These are phyloP conservation scores for Debaryomycetaceae sp. DNA, from an alignment of 1,139 yeast genomes.

Conservation along the genomic window DNA sequence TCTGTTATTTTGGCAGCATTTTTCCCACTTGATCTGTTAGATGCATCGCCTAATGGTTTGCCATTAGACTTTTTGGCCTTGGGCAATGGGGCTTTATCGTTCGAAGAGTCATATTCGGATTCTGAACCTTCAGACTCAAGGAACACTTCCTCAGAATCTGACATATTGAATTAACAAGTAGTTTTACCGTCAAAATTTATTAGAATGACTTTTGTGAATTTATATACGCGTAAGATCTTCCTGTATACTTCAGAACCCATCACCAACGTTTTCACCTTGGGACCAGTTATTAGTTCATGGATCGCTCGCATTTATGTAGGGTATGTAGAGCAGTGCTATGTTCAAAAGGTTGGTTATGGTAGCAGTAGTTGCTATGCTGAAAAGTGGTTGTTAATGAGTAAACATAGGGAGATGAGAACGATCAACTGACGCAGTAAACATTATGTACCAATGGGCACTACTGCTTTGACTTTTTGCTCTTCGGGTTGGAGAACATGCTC, in stretches of 20 bases:
- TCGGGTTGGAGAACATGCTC: slow-evolving; percentile 8
- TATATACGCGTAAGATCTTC: not conserved
- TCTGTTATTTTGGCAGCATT: slow-evolving; percentile 8
- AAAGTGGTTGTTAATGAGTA: not conserved
- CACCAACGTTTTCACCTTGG: not conserved
- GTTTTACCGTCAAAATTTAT: not conserved
- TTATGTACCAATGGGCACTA: not conserved
- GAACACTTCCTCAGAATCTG: slow-evolving; percentile 8
- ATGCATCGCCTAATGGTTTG: slow-evolving; percentile 23
- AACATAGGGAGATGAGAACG: not conserved
- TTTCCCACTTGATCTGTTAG: slow-evolving; percentile 13
- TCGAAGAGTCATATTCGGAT: slow-evolving; percentile 13
- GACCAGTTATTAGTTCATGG: too few species aligned
- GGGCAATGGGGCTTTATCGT: slow-evolving; percentile 12
- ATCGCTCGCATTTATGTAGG: too few species aligned
- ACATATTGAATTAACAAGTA: slow-evolving; percentile 8
- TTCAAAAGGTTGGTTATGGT: not conserved
- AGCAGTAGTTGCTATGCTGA: not conserved
- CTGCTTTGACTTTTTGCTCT: slow-evolving; percentile 3
- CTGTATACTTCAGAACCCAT: not conserved
- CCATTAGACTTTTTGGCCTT: slow-evolving; percentile 8
- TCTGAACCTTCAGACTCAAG: slow-evolving; percentile 12
- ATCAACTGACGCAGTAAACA: too few species aligned
- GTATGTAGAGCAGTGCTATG: too few species aligned
- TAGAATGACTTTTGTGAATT: not conserved